Conservation (phyloP, 345 rosid species). For the Syzygium oleosum region DNA sequence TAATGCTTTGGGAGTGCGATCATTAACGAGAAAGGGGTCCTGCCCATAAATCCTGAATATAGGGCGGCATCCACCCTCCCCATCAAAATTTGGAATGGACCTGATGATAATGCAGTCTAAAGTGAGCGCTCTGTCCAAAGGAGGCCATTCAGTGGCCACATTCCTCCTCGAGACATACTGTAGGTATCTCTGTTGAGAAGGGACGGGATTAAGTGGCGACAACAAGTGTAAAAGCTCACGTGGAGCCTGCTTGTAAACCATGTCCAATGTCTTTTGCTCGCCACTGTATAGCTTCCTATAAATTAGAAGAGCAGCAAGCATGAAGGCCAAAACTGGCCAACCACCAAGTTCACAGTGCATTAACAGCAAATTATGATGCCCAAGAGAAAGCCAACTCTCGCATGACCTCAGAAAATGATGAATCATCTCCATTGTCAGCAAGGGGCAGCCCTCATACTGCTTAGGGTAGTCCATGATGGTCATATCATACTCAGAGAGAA, state of each 20-base stretch:
- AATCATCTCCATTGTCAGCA: slow-evolving; percentile 74
- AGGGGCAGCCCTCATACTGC: slow-evolving; percentile 84
- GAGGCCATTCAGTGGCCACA: slow-evolving; percentile 87
- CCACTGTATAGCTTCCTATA: slow-evolving; percentile 80
- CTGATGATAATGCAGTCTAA: slow-evolving; percentile 85
- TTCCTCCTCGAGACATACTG: slow-evolving; percentile 92
- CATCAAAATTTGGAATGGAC: slow-evolving; percentile 60
- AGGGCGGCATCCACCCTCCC: slow-evolving; percentile 80
- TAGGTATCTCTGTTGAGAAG: slow-evolving; percentile 82
- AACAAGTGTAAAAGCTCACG: slow-evolving; percentile 72
- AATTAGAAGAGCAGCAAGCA: slow-evolving; percentile 74
- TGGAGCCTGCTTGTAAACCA: slow-evolving; percentile 91
- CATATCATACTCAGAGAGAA: slow-evolving; percentile 63
- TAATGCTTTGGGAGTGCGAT: slow-evolving; percentile 45
- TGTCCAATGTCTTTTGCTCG: slow-evolving; percentile 82
- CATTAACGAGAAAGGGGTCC: slow-evolving; percentile 60
- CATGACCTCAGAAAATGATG: slow-evolving; percentile 91
- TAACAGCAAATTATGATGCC: slow-evolving; percentile 57
- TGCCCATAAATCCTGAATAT: slow-evolving; percentile 82
- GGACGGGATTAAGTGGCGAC: slow-evolving; percentile 76
- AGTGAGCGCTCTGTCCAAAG: slow-evolving; percentile 77
- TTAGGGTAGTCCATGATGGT: slow-evolving; percentile 97
- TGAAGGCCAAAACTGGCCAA: slow-evolving; percentile 84
- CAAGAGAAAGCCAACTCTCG: slow-evolving; percentile 94
- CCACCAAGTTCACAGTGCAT: slow-evolving; percentile 93